Evolutionary conservation across 345 rosid genomes (phyloP), one percentile per base, ranked within the genome.

Genomic region (Ceriops tagal): DNA sequence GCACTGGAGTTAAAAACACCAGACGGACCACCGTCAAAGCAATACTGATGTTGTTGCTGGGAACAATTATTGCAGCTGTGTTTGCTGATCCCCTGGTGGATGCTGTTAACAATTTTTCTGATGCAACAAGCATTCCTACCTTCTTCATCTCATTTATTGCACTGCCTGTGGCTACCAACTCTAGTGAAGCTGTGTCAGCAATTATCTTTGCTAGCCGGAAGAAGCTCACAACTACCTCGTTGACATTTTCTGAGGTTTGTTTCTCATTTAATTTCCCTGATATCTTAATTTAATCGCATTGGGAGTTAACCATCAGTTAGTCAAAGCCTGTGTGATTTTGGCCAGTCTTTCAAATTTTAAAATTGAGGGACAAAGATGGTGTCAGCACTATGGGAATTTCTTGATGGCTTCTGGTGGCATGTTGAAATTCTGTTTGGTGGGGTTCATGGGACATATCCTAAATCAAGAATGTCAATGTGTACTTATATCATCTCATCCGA

Each of bases 11-110:
- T 73, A 83, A 76, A 65, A 84, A 84, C 72, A 82, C 81, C 1
- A 81, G 56, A 69, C 81, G 86, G 96, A 83, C 65, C 62, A 70
- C 88, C 49, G 22, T 83, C 55, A 95, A 92, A 83, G 99, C 99
- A 13, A 84, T 77, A 24, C 32, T 85, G 49, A 15, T 90, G 78
- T 73, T 95, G 83, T 69, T 92, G 43, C n/a, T 87, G 15, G 99
- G 99, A 71, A 82, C 97, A 53, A 0, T 83, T 58, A 86, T 95
- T 72, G 97, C 98, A 18, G 99, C 93, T 79, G 92, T 72, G 16
- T 90, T 95, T 73, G 99, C 99, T 10, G 99, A 95, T 81, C 97
- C 98, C 35, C 85, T 92, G n/a, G 99, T 92, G 3, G 99, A 95
- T 72, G 92, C 85, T 5, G 97, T 92, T 22, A 90, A 92, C 73